Evolutionary conservation across 108 stramenopile species (phyloP), one percentile per base, ranked within the genome.

Genomic region (Fistulifera solaris): DNA sequence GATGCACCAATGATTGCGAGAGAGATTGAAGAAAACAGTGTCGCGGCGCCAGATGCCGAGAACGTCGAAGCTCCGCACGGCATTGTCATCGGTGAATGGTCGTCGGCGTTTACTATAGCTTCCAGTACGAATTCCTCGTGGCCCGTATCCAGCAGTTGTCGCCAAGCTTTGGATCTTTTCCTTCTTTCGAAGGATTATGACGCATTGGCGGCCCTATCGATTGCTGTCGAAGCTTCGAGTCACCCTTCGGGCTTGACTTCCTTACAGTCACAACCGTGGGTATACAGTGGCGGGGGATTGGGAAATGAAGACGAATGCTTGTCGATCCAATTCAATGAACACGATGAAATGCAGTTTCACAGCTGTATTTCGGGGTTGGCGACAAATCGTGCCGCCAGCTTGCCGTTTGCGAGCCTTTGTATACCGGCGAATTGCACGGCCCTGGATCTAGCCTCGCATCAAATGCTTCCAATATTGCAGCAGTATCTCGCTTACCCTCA

Each of bases 271-370:
- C 77, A 78, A 52, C 77, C 77, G 11, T 78, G 68, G 63, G 56
- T 73, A 14, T 78, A 68, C 40, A 68, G 68, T 15, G 72, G 71
- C 13, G 66, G 69, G 18, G 77, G 77, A 26, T 41, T 78, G 16
- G 77, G 77, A n/a, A 78, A 78, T 47, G 63, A 67, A 0, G 54
- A 69, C 38, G 77, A 78, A 60, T 78, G 77, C 48, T n/a, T n/a
- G 31, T 35, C 31, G 31, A 35, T 35, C 31, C 3, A 35, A 35
- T 8, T 6, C 8, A 8, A 35, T 6, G 8, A 35, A 8, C 6
- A 35, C 31, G 31, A 35, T 35, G 31, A 35, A 35, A 3, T 35
- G 6, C 65, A 67, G 6, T 21, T 50, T 19, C 54, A 63, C 27
- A 48, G 24, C 15, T 56, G 54, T 17, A 27, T 56, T 19, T 39